phyloP scores from a whole-genome alignment of 2,329 filamentous ascomycete genomes.

The Daldinia sp. region DNA sequence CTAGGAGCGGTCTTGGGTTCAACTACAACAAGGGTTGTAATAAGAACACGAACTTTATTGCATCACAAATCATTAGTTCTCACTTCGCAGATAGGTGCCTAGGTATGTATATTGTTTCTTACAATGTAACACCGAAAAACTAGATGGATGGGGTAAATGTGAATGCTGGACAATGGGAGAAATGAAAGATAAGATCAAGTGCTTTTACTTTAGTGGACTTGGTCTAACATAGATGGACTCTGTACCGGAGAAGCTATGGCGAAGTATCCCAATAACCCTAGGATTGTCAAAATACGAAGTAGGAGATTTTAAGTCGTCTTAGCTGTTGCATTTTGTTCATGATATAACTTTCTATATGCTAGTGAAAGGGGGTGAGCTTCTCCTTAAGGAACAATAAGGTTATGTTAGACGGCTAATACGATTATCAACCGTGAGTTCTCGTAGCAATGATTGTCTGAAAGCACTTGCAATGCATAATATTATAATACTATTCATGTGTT shows the following conservation, averaged over 20 bases:
- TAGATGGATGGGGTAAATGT: background rate
- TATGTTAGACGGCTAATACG: background rate
- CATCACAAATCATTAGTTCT: background rate
- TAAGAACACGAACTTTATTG: background rate
- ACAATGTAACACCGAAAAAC: background rate
- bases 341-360: background rate
- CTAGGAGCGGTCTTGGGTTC: background rate
- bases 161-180: background rate
- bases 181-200: background rate
- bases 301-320: too few species aligned
- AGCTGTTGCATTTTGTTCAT: too few species aligned
- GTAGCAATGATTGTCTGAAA: background rate
- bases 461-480: background rate
- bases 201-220: too few species aligned
- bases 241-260: background rate
- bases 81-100: too few species aligned
- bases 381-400: too few species aligned
- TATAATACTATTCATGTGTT: background rate
- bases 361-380: background rate
- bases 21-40: background rate
- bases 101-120: background rate
- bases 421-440: background rate
- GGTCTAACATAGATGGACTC: background rate
- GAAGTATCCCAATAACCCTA: background rate
- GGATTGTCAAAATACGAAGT: too few species aligned